Evolutionary conservation across 768 basidiomycete genomes (phyloP), one percentile per base, ranked within the genome.

Genomic region (Suillus bovinus): DNA sequence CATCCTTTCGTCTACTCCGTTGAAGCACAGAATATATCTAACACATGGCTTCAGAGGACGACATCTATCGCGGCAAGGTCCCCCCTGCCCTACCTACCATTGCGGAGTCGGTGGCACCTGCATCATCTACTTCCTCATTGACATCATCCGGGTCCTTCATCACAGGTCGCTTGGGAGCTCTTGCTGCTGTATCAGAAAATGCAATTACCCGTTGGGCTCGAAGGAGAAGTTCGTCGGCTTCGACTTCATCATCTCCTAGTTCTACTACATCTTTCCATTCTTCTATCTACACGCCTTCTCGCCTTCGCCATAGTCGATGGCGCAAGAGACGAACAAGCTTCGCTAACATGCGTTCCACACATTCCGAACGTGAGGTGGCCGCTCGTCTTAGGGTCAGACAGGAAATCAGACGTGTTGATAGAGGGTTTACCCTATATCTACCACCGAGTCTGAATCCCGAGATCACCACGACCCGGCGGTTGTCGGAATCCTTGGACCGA

Each of bases 151-250:
- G 79, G 11, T 80, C 81, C 14, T 75, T 71, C 47, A 71, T 71
- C 52, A 56, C 66, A 13, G 78, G 76, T 33, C 76, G 78, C 6
- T 75, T 85, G 36, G 84, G 84, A 9, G 79, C 81, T 24, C 78
- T 87, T 36, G 81, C 88, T 22, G 81, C 86, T 2, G 82, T 88
- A 41, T 81, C 91, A 11, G 90, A 92, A 66, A 79, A 82, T 55
- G 89, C 89, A 8, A 89, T 91, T 62, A 76, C 86, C 41, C 82
- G 86, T 63, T 92, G 90, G 90, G 88, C 89, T 56, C 55, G 55
- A 20, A 56, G 55, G 27, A 79, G 80, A 46, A 80, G 79, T 68
- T 75, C 77, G 1, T 77, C 80, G 1, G 70, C 76, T 2, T 78
- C 83, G 0, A 81, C 81, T n/a, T 78, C 79, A 2, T 80, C 82